Evolutionary conservation across 2,329 filamentous ascomycete species (phyloP), one percentile per base, ranked within the genome.

Genomic region (Dactylellina parvicollis): DNA sequence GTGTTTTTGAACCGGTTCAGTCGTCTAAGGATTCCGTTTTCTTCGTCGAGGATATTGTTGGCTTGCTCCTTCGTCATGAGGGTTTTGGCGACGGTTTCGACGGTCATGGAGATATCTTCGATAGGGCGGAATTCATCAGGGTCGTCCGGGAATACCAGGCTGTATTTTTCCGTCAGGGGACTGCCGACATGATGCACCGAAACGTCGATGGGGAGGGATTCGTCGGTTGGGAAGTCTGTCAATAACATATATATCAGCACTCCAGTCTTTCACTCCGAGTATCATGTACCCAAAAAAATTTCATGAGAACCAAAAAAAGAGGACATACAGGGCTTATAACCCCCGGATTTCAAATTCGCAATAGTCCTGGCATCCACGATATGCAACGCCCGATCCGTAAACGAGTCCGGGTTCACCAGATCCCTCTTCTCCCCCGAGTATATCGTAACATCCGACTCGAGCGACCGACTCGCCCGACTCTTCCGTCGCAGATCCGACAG

Each of bases 161-260:
- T 87, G 79, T 91, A 92, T 88, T 85, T 87, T 81, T 95, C 91
- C 59, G 86, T 86, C 54, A 85, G 84, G 64, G 87, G 86, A 74
- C 85, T 83, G 80, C 91, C 93, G 8, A 95, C 94, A 80, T 98
- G 98, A 80, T 95, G 91, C 76, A 98, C 82, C 78, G 89, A 83
- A 70, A 96, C 86, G 9, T 83, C 80, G 26, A 80, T 78, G 18
- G 83, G 80, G 22, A 83, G 85, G 24, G 83, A 82, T 75, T 82
- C 84, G 79, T 84, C 88, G 75, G 85, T 84, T 59, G 76, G 76
- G 61, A 80, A 80, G 28, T 77, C 77, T 78, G 75, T 4, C 9
- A 42, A 30, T 20, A 32, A 9, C 18, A 32, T 24, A 18, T 26
- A 3, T 40, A 18, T 18, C 26, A 9, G 3, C 5, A 20, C 28